Base-by-base conservation (phyloP, 108 stramenopile genomes). In the Pseudonitzschia pungens region DNA sequence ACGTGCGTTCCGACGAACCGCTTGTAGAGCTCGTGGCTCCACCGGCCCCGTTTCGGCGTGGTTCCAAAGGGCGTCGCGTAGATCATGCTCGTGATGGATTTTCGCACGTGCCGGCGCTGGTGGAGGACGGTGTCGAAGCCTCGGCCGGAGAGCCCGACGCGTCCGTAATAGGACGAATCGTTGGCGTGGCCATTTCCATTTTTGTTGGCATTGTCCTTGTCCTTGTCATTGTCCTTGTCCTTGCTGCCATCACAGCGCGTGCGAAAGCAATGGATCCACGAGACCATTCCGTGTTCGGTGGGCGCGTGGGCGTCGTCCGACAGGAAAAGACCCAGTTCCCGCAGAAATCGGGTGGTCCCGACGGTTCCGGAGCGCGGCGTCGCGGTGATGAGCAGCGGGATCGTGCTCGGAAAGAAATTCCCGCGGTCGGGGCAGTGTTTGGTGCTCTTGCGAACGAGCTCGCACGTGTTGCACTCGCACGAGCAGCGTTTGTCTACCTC, bases 291-390 rank as follows among this genome's bases (percentile, higher is more conserved):
- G 22, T 10, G 9, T 20, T 12, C 57, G 32, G 28, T 29, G 57
- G 57, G 57, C 1, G 32, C 15, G 57, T 29, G 32, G 32, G 32
- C 28, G 57, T 58, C 57, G 32, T 58, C 57, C 31, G 57, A 58
- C 28, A 58, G 31, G 6, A 18, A 12, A 1, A 58, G 57, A 2
- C 57, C 57, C 57, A 58, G 32, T 24, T 5, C 32, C 57, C 32
- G 28, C 31, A 58, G 14, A 9, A 58, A 58, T 14, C 14, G 57
- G 28, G 28, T 29, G 57, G 32, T 32, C 5, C 28, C 28, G 28
- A 58, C 57, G 57, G 57, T 58, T 58, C 57, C 57, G 32, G 31
- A 32, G 57, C 57, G 57, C 31, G 57, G 57, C 10, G 57, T 58
- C 16, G 57, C 57, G 12, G 57, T 58, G 32, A 58, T 58, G 57